Evolutionary conservation across 495 filamentous ascomycete species (phyloP).

Genomic region (Ramalina intermedia): DNA sequence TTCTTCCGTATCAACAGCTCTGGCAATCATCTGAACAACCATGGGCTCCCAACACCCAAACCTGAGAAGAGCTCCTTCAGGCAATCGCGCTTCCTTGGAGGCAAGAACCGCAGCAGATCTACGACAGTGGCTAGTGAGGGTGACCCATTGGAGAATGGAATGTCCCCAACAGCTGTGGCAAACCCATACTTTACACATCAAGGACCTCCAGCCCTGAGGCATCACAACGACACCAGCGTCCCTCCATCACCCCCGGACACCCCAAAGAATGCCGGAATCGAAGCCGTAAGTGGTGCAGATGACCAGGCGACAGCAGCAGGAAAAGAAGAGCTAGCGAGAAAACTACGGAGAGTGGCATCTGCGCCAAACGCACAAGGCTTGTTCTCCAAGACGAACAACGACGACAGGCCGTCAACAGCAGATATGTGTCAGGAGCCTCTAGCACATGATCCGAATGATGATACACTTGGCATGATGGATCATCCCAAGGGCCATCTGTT

Average conservation of each 20-base stretch:
- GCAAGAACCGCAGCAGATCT: slow-evolving; percentile 63
- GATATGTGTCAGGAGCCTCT: slow-evolving; percentile 68
- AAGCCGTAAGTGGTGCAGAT: slow-evolving; percentile 51
- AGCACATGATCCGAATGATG: slow-evolving; percentile 38
- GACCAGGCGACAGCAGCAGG: slow-evolving; percentile 67
- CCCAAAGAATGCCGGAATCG: slow-evolving; percentile 53
- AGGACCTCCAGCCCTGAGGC: slow-evolving; percentile 78
- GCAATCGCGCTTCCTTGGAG: slow-evolving; percentile 71
- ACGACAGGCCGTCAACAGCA: slow-evolving; percentile 62
- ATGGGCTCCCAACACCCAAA: slow-evolving; percentile 30
- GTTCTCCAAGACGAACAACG: slow-evolving; percentile 52
- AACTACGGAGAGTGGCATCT: slow-evolving; percentile 83
- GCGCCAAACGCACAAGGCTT: slow-evolving; percentile 94
- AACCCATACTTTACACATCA: slow-evolving; percentile 98
- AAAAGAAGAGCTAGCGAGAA: slow-evolving; percentile 86
- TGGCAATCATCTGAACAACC: slow-evolving; percentile 30
- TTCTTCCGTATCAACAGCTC: slow-evolving; percentile 92
- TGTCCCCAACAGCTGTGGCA: slow-evolving; percentile 85
- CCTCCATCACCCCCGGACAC: slow-evolving; percentile 94
- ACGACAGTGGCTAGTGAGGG: slow-evolving; percentile 89
- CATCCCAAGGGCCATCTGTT: slow-evolving; percentile 31
- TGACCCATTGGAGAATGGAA: slow-evolving; percentile 70
- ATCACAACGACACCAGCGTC: slow-evolving; percentile 90
- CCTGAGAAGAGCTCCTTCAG: slow-evolving; percentile 56
- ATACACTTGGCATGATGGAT: slow-evolving; percentile 44